Conservation (phyloP, 768 basidiomycete genomes). For the Suillus plorans region DNA sequence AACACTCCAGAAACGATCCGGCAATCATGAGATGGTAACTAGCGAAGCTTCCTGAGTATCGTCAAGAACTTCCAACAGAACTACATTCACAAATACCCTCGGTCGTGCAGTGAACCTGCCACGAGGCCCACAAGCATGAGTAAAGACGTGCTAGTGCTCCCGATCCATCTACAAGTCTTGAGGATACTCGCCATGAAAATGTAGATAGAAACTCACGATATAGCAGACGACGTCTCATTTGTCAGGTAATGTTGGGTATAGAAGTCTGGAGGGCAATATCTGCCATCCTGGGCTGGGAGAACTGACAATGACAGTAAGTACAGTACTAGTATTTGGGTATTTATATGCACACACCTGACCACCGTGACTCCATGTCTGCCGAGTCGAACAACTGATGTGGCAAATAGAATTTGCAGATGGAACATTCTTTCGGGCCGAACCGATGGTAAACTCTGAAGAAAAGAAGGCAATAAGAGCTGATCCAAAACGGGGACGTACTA, state of each 20-base stretch:
- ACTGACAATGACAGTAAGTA: background rate
- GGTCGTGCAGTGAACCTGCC: background rate
- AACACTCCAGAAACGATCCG: slow-evolving; percentile 25
- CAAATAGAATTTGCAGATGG: too few relatives aligned
- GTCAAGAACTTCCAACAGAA: background rate
- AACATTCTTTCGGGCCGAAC: too few relatives aligned
- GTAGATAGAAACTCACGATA: background rate
- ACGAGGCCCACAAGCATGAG: background rate
- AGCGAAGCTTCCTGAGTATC: background rate
- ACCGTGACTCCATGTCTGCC: background rate
- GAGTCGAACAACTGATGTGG: background rate
- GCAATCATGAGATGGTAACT: slow-evolving; percentile 16
- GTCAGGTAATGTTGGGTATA: background rate
- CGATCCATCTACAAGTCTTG: background rate
- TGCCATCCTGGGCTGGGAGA: background rate
- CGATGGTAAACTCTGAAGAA: too few relatives aligned
- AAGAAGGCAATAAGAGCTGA: too few relatives aligned
- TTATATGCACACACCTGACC: background rate
- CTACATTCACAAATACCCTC: background rate
- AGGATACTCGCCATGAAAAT: background rate
- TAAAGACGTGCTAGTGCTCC: background rate
- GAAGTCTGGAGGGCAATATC: background rate
- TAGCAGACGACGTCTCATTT: background rate
- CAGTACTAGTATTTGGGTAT: background rate
- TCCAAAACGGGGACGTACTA: too few relatives aligned